Conservation (phyloP, 495 filamentous ascomycete species). For the Trichocladium uniseriatum region DNA sequence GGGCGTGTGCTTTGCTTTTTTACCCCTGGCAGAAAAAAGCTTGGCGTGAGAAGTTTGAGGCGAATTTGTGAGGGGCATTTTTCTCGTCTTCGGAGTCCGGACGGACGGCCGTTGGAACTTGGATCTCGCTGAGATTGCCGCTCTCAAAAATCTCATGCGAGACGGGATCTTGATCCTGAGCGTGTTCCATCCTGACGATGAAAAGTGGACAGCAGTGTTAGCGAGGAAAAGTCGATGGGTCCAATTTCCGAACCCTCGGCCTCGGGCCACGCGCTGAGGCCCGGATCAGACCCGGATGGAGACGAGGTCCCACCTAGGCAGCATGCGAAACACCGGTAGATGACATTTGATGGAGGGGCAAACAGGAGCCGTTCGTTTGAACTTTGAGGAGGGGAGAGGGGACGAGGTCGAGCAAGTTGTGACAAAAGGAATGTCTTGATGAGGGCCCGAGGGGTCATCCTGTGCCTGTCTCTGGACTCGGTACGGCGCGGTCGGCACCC, state of each 20-base stretch:
- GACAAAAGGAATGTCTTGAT: background rate
- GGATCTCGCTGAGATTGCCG: background rate
- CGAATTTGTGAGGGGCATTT: too few relatives aligned
- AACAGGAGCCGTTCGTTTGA: background rate
- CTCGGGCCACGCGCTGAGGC: slow-evolving; percentile 12
- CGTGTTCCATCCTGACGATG: too few relatives aligned
- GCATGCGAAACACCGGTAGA: slow-evolving; percentile 10
- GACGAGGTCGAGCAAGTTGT: too few relatives aligned
- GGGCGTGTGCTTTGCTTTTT: slow-evolving; percentile 1
- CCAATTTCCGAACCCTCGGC: slow-evolving; percentile 24
- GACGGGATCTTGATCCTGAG: background rate
- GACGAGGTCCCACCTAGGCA: slow-evolving; percentile 12
- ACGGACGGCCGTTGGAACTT: too few relatives aligned
- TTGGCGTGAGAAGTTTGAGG: background rate
- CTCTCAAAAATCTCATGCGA: slow-evolving; percentile 4
- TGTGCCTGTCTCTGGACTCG: too few relatives aligned
- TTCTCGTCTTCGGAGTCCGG: too few relatives aligned
- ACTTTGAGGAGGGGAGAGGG: too few relatives aligned
- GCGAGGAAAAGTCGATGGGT: slow-evolving; percentile 9
- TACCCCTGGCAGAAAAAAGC: slow-evolving; percentile 1
- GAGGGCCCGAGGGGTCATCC: too few relatives aligned
- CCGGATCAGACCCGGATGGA: slow-evolving; percentile 11
- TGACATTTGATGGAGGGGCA: slow-evolving; percentile 3
- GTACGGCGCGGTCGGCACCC: background rate
- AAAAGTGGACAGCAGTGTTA: background rate